Base-by-base conservation (phyloP, 805 yeast genomes). In the Pichia ethanolica region DNA sequence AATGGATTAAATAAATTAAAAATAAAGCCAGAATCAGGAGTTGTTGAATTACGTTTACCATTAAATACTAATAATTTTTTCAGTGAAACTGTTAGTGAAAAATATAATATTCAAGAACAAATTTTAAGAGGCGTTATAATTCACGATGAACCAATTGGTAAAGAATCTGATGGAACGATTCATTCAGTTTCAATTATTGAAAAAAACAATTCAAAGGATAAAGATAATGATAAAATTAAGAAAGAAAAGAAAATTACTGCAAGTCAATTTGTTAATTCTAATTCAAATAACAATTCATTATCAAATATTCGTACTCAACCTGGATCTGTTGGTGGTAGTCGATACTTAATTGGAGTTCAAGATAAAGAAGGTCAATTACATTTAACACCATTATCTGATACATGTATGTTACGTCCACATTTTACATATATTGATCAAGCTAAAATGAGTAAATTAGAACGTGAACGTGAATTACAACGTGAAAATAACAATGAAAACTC, bases 321-420 rank as follows among this genome's bases (percentile, higher is more conserved):
- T 8, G 57, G 57, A 13, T 25, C 57, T 25, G 48, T 49, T 48
- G 57, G 57, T 14, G 57, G 57, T 7, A 51, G 53, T 33, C 50
- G 52, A 0, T 78, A 76, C 56, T 76, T 72, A 54, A 71, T 71
- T 10, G 79, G 71, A 3, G 42, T 56, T 9, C 49, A 67, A 38
- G 56, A 47, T 33, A 47, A 53, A 14, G 68, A 76, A 33, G 77
- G 53, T 12, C 36, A 75, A 14, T 59, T 89, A 7, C 79, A 86
- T 45, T 64, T 91, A 52, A 66, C 78, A 1, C 86, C 91, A 1
- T 71, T 90, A 1, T 76, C 79, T 35, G 73, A 80, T 25, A 78
- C 86, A 0, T 78, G 84, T 0, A 97, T 91, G 64, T 64, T 93
- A 52, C 75, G 96, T 56, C 93, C 97, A 3, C 77, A 78, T 57